A percentile compares a stretch with the other conserved stretches of the same genome.
phyloP scores from a whole-genome alignment of 495 filamentous ascomycete genomes.

The Tuber brumale region DNA sequence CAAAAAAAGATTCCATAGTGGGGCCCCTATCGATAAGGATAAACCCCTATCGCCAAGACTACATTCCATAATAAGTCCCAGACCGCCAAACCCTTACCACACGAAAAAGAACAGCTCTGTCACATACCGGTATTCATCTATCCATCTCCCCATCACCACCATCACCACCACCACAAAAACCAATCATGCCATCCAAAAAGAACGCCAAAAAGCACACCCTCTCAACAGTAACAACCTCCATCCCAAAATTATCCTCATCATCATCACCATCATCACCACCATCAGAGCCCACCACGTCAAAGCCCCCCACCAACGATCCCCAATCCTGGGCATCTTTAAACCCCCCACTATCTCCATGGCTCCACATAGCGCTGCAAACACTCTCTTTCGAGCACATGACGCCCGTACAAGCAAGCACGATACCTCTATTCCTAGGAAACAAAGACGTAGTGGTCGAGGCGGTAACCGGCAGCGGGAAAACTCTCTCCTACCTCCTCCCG shows the following conservation, averaged over 20 bases:
- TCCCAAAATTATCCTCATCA: background rate
- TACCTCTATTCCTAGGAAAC: slow-evolving; percentile 84
- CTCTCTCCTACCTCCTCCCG: slow-evolving; percentile 82
- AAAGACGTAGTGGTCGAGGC: slow-evolving; percentile 98
- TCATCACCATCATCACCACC: background rate
- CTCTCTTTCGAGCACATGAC: slow-evolving; percentile 88
- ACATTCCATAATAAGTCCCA: background rate
- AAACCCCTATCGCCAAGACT: background rate
- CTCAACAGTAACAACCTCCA: background rate
- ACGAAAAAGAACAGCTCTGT: background rate
- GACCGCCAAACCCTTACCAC: background rate
- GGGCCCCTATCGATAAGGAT: background rate
- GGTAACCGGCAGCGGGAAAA: slow-evolving; percentile 94
- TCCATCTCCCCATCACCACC: background rate
- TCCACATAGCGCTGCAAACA: slow-evolving; percentile 70
- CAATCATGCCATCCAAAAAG: background rate
- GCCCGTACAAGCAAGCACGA: slow-evolving; percentile 87
- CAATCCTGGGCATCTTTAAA: slow-evolving; percentile 74
- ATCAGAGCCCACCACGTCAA: background rate
- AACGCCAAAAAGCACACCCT: background rate
- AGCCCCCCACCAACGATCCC: background rate
- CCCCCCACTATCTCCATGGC: slow-evolving; percentile 80
- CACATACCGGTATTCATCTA: background rate
- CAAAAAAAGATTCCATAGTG: background rate
- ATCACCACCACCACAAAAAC: background rate